Conservation (phyloP, 768 basidiomycete species). For the Macrocybe gigantea region DNA sequence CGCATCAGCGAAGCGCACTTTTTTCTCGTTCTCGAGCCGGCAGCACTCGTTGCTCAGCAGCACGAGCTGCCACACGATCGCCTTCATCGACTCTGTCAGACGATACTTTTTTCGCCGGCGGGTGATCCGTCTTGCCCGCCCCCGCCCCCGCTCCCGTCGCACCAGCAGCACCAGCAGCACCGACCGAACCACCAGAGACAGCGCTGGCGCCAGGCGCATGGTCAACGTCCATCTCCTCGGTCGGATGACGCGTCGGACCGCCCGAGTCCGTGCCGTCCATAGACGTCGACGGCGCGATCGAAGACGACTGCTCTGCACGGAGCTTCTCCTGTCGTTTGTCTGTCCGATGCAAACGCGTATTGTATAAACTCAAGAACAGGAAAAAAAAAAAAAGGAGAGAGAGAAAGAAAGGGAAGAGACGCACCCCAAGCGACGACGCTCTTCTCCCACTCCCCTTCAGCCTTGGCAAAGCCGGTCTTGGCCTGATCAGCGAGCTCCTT, state of each 20-base stretch:
- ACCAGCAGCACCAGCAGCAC: conserved; percentile 11
- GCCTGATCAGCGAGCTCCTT: conserved; percentile 57
- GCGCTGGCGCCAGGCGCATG: conserved; percentile 4
- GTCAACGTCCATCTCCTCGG: conserved; percentile 43
- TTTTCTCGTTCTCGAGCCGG: conserved; percentile 57
- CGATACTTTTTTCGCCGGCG: conserved; percentile 73
- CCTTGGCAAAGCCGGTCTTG: conserved; percentile 58
- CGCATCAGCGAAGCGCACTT: conserved; percentile 31
- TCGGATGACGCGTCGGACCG: conserved; percentile 36
- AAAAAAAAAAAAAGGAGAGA: conserved; percentile 1
- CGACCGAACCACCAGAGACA: conserved; percentile 1
- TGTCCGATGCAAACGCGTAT: conserved; percentile 9
- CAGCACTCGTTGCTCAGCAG: conserved; percentile 80
- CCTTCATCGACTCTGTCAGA: conserved; percentile 78
- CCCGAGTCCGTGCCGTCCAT: conserved; percentile 25
- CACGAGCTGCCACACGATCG: conserved; percentile 74
- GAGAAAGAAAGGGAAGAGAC: conserved; percentile 1
- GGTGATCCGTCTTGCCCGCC: conserved; percentile 25
- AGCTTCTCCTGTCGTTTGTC: conserved; percentile 56
- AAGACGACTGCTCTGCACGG: conserved; percentile 16
- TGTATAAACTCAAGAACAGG: not conserved
- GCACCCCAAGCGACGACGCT: conserved; percentile 64
- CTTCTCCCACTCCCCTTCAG: conserved; percentile 74
- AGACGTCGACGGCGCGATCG: conserved; percentile 15
- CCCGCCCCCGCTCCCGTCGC: conserved; percentile 15